Base-by-base conservation (phyloP, 805 yeast genomes). In the Peterozyma xylosa region DNA sequence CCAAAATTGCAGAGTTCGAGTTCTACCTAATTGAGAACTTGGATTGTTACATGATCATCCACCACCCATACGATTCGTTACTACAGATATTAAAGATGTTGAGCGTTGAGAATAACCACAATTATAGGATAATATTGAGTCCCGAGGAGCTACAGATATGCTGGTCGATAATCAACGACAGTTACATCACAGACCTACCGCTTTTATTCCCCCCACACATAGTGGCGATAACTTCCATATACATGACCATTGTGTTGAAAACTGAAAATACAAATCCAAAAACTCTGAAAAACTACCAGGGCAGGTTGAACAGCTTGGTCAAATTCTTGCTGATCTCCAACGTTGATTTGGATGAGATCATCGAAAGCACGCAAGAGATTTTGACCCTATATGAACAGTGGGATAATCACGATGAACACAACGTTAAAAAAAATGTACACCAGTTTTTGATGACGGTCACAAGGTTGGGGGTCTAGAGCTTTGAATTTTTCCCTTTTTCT, bases 1-100 rank as follows among this genome's bases (percentile, higher is more conserved):
- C 96, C 29, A 87, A 86, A 55, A 70, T 93, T 13, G 97, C 98
- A 0, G 98, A 93, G 58, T 86, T 95, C 63, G 99, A 93, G 63
- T 93, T 93, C 59, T 93, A 91, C 57, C 61, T 93, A 37, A 81
- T 93, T 15, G 97, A 89, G 54, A 98, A 90, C 59, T 70, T 93
- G 64, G 78, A 84, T 55, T 71, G 84, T 62, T 82, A 71, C 55
- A 55, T 86, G 48, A 68, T 83, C n/a, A 70, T 84, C 2, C 86
- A 84, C 56, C 93, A 84, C 56, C 93, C 93, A 0, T 85, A 85
- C 59, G 68, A 73, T 48, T 72, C 87, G 2, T 62, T 85, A 47
- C 59, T 74, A 27, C 82, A 74, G 56, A 69, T 85, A 4, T 64
- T 66, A 3, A 62, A 55, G 55, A 70, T 61, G 46, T 63, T 65